Evolutionary conservation across 1,284 basidiomycete genomes (phyloP).

Genomic region (Pisolithus thermaeus): DNA sequence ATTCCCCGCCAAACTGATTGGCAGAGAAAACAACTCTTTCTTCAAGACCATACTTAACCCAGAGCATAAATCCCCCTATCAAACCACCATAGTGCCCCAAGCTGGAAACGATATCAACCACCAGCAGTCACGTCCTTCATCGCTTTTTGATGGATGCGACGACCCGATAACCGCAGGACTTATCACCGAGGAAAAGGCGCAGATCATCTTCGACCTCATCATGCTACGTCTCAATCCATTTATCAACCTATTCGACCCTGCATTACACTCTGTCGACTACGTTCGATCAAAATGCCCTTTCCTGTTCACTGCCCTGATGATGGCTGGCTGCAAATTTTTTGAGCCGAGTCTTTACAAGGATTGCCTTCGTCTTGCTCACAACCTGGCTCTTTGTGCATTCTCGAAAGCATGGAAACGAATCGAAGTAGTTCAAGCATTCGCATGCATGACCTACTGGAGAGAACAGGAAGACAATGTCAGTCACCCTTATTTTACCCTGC

Average conservation of each 20-base stretch:
- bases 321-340: constrained; percentile 84
- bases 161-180: constrained; percentile 69
- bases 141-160: constrained; percentile 35
- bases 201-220: constrained; percentile 66
- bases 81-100: constrained; percentile 17
- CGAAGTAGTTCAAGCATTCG: constrained; percentile 79
- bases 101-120: constrained; percentile 22
- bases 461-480: constrained; percentile 73
- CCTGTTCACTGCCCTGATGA: constrained; percentile 75
- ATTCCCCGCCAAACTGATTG: constrained; percentile 68
- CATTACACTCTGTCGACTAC: constrained; percentile 67
- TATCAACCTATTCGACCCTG: constrained; percentile 78
- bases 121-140: constrained; percentile 32
- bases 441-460: constrained; percentile 82
- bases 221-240: constrained; percentile 79
- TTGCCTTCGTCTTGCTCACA: constrained; percentile 64
- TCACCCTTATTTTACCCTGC: constrained; percentile 11
- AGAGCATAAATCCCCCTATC: constrained; percentile 43
- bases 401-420: constrained; percentile 70
- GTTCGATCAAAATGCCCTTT: constrained; percentile 72
- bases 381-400: constrained; percentile 70
- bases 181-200: constrained; percentile 60
- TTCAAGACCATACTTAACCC: constrained; percentile 78
- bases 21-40: constrained; percentile 67
- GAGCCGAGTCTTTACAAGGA: constrained; percentile 60